Base-by-base conservation (phyloP, 495 filamentous ascomycete genomes). In the Patellaria atrata region DNA sequence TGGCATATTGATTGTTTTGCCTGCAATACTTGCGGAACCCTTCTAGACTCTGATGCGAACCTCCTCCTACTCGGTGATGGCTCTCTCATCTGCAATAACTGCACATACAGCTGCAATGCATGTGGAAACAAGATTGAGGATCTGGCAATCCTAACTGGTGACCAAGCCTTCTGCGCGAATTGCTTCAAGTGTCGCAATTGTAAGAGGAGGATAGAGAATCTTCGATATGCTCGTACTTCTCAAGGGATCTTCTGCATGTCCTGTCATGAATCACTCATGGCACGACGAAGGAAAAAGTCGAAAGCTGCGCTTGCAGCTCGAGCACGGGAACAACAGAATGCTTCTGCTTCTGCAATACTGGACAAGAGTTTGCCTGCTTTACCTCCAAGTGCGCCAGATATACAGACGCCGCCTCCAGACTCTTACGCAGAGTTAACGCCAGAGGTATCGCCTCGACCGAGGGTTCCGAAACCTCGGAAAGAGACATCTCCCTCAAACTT, bases 1-100 rank as follows among this genome's bases (percentile, higher is more conserved):
- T 97, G 89, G 89, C 89, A 97, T 67, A 85, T 99, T 51, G 82
- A 96, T 58, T 99, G 91, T 65, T 99, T 99, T 58, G 79, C 87
- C 50, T 99, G 91, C 67, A 93, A 93, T 55, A 91, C 82, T 33
- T 97, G 89, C 68, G 74, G 72, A 39, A 92, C 86, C 22, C 71
- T 96, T 18, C 79, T 99, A 57, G 91, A 99, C 60, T 94, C 89
- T 23, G 91, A 99, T 55, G 91, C 91, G 43, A 94, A 99, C 55
- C 79, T 99, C 22, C 71, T 99, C 25, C 75, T 99, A 12, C 81
- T 99, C 35, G 91, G 89, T 47, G 91, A 99, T 57, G 91, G 89
- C 25, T 94, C 89, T 4, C 70, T 99, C 36, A 96, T 99, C 43
- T 99, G 91, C 65, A 94, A 93, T 61, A 91, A 92, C 53, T 99